A percentile compares a stretch with the other conserved stretches of the same genome.
These are phyloP conservation scores for Boletus barrowsii DNA, from an alignment of 768 basidiomycete genomes.

Conservation along the genomic window DNA sequence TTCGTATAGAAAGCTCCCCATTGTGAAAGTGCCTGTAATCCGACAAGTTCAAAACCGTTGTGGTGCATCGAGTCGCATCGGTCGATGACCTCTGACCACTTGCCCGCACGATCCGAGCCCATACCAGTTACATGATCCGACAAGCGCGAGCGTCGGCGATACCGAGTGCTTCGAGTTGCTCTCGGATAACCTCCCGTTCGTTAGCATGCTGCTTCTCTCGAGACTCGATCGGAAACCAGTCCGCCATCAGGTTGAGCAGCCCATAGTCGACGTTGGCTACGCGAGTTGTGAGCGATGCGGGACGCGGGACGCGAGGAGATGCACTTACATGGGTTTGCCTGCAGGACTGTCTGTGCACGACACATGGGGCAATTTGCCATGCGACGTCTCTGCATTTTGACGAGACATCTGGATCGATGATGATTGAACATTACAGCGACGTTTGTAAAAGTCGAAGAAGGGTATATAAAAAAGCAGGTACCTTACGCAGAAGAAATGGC, in stretches of 20 bases:
- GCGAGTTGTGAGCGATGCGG: neutral
- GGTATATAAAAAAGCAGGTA: slow-evolving; percentile 21
- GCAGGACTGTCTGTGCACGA: slow-evolving; percentile 69
- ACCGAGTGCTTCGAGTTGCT: slow-evolving; percentile 67
- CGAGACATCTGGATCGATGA: slow-evolving; percentile 52
- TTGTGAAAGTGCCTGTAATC: too few species aligned
- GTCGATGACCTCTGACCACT: too few species aligned
- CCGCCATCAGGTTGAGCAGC: slow-evolving; percentile 79
- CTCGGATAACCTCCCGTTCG: slow-evolving; percentile 67
- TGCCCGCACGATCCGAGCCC: too few species aligned
- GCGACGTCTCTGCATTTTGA: slow-evolving; percentile 86
- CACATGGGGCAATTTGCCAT: slow-evolving; percentile 82
- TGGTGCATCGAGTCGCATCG: too few species aligned
- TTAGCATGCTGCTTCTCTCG: slow-evolving; percentile 71
- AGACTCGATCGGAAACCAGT: slow-evolving; percentile 89
- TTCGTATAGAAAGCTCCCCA: too few species aligned
- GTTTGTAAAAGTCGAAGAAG: neutral
- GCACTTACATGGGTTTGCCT: slow-evolving; percentile 70
- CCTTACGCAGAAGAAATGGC: slow-evolving; percentile 76
- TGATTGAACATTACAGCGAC: slow-evolving; percentile 1
- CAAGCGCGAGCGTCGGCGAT: slow-evolving; percentile 38
- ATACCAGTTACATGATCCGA: slow-evolving; percentile 36
- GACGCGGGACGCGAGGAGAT: neutral
- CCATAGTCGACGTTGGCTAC: slow-evolving; percentile 79
- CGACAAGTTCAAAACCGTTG: too few species aligned